phyloP scores from a whole-genome alignment of 768 basidiomycete species.

The Crepidotus variabilis region DNA sequence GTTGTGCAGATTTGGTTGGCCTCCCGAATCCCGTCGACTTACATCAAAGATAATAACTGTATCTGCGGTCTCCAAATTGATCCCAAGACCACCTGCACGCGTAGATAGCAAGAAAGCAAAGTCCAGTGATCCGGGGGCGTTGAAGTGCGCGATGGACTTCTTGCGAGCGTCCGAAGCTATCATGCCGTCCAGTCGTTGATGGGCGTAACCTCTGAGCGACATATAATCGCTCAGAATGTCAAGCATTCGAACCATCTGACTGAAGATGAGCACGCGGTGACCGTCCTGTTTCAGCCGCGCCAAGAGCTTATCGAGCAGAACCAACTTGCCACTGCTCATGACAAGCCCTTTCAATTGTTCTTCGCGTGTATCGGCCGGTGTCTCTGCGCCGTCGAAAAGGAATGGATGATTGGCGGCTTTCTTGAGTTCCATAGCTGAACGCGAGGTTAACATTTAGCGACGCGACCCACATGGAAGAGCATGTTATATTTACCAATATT shows the following conservation, averaged over 20 bases:
- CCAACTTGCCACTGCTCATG: slow-evolving; percentile 99
- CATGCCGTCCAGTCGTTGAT: slow-evolving; percentile 95
- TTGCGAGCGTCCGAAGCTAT: slow-evolving; percentile 91
- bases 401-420: slow-evolving; percentile 98
- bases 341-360: slow-evolving; percentile 94
- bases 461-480: slow-evolving; percentile 1
- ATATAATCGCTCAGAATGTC: slow-evolving; percentile 99
- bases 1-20: neutral
- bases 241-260: slow-evolving; percentile 98
- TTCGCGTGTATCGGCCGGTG: slow-evolving; percentile 52
- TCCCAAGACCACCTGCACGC: slow-evolving; percentile 94
- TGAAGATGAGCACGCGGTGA: slow-evolving; percentile 97
- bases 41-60: slow-evolving; percentile 99
- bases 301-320: slow-evolving; percentile 96
- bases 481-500: slow-evolving; percentile 69
- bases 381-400: slow-evolving; percentile 95
- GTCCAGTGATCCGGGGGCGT: slow-evolving; percentile 87
- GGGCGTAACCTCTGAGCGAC: slow-evolving; percentile 80
- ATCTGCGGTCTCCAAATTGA: slow-evolving; percentile 98
- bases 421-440: slow-evolving; percentile 93
- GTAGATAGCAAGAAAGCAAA: slow-evolving; percentile 97
- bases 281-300: slow-evolving; percentile 84
- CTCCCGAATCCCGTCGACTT: slow-evolving; percentile 29
- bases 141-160: slow-evolving; percentile 96
- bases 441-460: slow-evolving; percentile 2